Evolutionary conservation across 139 green algal genomes (phyloP).

Genomic region (Closterium sp.): DNA sequence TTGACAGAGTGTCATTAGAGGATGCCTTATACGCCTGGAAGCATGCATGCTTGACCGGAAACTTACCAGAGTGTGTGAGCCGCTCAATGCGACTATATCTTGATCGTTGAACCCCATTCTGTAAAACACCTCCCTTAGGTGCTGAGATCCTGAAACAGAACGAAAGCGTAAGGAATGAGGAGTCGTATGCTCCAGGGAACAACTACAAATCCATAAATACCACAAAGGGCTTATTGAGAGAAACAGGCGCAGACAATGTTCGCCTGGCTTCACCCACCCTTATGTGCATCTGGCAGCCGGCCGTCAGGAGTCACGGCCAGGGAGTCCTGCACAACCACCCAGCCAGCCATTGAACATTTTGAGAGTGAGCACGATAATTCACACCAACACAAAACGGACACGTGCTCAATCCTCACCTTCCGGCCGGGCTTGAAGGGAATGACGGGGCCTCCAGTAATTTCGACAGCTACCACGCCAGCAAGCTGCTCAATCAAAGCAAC

Average conservation of each 20-base stretch:
- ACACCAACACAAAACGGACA: neutral
- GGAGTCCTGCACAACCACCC: conserved; percentile 30
- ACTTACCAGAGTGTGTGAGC: conserved; percentile 43
- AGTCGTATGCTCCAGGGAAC: neutral
- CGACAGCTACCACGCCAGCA: conserved; percentile 43
- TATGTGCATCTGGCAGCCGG: conserved; percentile 48
- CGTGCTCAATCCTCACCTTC: conserved; percentile 1
- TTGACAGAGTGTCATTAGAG: neutral
- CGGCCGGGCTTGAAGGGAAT: conserved; percentile 37
- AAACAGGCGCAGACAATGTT: neutral
- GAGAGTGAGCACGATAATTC: neutral
- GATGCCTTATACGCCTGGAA: neutral
- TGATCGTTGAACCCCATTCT: conserved; percentile 56
- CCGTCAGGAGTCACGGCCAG: conserved; percentile 26
- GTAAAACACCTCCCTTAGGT: conserved; percentile 59
- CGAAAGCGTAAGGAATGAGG: neutral
- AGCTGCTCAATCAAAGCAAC: conserved; percentile 18
- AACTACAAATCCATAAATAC: neutral
- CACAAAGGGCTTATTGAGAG: neutral
- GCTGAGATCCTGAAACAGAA: conserved; percentile 29
- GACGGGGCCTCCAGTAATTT: conserved; percentile 42
- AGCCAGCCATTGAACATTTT: neutral
- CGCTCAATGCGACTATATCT: conserved; percentile 60
- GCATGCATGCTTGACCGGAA: neutral
- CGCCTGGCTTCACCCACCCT: conserved; percentile 24